Evolutionary conservation across 495 filamentous ascomycete species (phyloP).

Genomic region (Hyaloscypha finlandica): DNA sequence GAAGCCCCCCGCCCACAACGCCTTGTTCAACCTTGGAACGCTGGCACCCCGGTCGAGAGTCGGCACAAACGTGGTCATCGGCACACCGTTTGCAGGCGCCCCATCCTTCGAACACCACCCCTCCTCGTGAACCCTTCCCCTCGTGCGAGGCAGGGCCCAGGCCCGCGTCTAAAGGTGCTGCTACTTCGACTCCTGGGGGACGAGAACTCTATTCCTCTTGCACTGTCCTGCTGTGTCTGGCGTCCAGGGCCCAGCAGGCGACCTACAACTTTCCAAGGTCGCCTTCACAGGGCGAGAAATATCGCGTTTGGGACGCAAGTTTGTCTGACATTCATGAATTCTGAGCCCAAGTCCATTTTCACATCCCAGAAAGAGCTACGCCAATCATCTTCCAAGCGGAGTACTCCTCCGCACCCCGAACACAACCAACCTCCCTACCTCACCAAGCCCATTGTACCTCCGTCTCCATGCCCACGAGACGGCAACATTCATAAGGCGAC

Average conservation of each 20-base stretch:
- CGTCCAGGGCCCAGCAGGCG: not conserved
- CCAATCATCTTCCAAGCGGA: conserved; percentile 11
- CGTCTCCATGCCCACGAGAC: not conserved
- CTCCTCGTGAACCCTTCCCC: not conserved
- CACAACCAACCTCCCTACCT: not conserved
- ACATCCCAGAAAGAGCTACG: conserved; percentile 26
- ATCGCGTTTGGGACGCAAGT: not conserved
- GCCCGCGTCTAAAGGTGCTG: not conserved
- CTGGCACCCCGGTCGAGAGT: not conserved
- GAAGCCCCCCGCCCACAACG: not conserved
- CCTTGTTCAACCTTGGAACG: not conserved
- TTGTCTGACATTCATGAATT: conserved; percentile 22
- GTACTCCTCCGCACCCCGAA: not conserved
- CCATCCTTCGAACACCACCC: not conserved
- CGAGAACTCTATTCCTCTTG: not conserved
- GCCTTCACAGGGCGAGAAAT: not conserved
- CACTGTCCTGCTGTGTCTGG: not conserved
- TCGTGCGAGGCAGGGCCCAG: not conserved
- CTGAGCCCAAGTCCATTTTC: conserved; percentile 29
- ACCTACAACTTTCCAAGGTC: not conserved
- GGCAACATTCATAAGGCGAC: not conserved
- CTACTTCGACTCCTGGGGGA: not conserved
- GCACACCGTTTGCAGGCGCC: not conserved
- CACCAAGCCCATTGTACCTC: not conserved
- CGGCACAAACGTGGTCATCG: not conserved